Base-by-base conservation (phyloP, 192 early-diverging fungal genomes). In the Chytriomyces sp. region DNA sequence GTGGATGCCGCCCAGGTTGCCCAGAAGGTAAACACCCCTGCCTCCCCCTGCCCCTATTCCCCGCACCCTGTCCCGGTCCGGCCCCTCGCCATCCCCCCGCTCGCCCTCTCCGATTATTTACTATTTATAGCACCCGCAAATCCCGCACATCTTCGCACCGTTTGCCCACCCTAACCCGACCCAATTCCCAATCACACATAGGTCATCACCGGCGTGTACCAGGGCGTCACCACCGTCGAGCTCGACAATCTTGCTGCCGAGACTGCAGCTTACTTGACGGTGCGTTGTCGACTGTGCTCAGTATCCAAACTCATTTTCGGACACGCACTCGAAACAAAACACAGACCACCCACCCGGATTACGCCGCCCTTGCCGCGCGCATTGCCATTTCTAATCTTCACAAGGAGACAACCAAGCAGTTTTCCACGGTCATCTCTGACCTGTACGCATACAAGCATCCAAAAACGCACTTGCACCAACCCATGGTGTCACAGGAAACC, bases 161-260 rank as follows among this genome's bases (percentile, higher is more conserved):
- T 22, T 69, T 5, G 25, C 38, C 65, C 54, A 0, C 6, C 52
- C n/a, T n/a, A n/a, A n/a, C n/a, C n/a, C n/a, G n/a, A n/a, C n/a
- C n/a, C n/a, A n/a, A n/a, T n/a, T n/a, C n/a, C n/a, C n/a, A n/a
- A n/a, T 31, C 26, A 19, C 17, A 19, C 7, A n/a, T 64, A 91
- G 92, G 93, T 94, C 59, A 91, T 98, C 64, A 83, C 79, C 71
- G 96, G 96, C 39, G 93, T 98, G 73, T 98, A 96, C 85, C 92
- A 96, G 78, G 96, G 96, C 57, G 95, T 98, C 69, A 94, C 95
- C 3, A 98, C 96, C 0, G 89, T 95, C 25, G 95, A 96, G 79
- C 86, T 98, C 49, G 96, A 98, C 83, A 98, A 96, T 82, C 88
- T 98, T 38, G 94, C 95, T 17, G 94, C 96, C 61, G 96, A 98